Evolutionary conservation across 2,329 filamentous ascomycete genomes (phyloP).

Genomic region (Botrytis squamosa): DNA sequence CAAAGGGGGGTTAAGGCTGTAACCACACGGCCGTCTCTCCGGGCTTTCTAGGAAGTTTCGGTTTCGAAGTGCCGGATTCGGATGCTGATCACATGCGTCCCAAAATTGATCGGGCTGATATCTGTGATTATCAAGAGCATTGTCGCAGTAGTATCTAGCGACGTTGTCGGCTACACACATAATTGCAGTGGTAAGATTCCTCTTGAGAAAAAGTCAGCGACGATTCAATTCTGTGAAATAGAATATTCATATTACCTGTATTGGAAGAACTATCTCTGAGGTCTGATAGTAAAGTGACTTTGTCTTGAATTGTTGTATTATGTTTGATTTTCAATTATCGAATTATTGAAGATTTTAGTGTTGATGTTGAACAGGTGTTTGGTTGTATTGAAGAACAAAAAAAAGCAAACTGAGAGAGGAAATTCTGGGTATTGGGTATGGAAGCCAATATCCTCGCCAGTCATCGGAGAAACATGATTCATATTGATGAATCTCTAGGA

Average conservation of each 20-base stretch:
- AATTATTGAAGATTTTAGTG: neutral
- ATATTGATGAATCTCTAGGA: neutral
- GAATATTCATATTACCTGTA: neutral
- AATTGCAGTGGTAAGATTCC: neutral
- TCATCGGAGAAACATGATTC: neutral
- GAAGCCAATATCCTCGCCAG: neutral
- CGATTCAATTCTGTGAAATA: neutral
- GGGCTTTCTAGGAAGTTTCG: no score
- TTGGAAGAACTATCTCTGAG: neutral
- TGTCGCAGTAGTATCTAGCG: neutral
- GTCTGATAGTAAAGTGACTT: neutral
- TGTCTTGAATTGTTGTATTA: neutral
- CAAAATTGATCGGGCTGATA: accelerated
- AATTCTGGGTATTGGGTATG: neutral
- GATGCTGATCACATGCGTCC: neutral
- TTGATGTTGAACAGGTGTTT: neutral
- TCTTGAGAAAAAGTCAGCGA: neutral
- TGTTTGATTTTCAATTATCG: neutral
- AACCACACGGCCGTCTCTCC: no score
- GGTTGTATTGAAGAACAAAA: neutral
- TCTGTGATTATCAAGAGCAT: neutral
- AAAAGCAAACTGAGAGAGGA: neutral
- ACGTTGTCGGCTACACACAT: neutral
- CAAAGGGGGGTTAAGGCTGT: neutral
- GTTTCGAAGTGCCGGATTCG: neutral